Evolutionary conservation across 768 basidiomycete genomes (phyloP), one percentile per base, ranked within the genome.

Genomic region (Tylopilus intermedius): DNA sequence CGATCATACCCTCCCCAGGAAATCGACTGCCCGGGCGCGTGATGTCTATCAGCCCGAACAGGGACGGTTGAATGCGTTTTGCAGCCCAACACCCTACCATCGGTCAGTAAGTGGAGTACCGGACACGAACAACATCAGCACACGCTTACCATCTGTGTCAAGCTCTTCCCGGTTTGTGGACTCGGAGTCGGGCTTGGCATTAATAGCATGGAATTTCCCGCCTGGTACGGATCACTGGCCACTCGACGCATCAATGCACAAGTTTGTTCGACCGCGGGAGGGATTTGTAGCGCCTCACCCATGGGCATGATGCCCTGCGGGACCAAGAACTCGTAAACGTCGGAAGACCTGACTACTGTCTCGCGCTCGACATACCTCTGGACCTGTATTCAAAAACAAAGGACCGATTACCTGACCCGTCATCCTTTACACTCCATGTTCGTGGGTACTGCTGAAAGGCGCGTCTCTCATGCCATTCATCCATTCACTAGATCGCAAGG

Each of bases 331-430:
- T 77, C 81, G 80, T 51, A 29, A 45, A 49, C 18, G 2, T 49
- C n/a, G 51, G 45, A 29, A 24, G 15, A 14, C 14, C 8, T 4
- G 22, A 39, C 37, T 26, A 51, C 33, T 1, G 13, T 6, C 9
- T 22, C 0, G 13, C 43, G 24, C 48, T 13, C 26, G 45, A 62
- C 71, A 40, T 54, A 82, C 84, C 80, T 50, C 66, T 70, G 35
- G 80, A 72, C 24, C 82, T 72, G 64, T 88, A 88, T 38, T 81
- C 74, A 63, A 88, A 89, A 3, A 79, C 71, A 61, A 88, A 88
- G 14, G 83, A 78, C 4, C 64, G 60, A 7, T 66, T 67, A 18
- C 61, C 53, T 14, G 67, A 62, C 26, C 69, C 63, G 29, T 79
- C 78, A 57, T 79, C 71, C 46, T 71, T 67, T 9, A 84, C 74